Percentiles rank a stretch among this genome's conserved stretches.
phyloP scores from a whole-genome alignment of 2,329 filamentous ascomycete genomes.

The Thelonectria discophora region DNA sequence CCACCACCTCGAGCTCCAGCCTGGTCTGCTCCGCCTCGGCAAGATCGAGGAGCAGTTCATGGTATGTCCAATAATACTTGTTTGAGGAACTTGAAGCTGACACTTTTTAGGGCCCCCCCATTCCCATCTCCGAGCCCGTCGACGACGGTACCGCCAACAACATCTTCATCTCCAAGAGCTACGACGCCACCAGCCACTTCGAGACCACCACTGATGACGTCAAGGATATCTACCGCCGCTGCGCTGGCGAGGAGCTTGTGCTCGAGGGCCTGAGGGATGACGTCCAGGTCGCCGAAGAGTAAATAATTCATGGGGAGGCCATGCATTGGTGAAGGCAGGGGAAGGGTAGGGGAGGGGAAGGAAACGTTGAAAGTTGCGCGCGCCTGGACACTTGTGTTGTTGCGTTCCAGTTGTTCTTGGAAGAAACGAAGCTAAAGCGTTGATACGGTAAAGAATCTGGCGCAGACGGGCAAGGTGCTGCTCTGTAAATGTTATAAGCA shows the following conservation, averaged over 20 bases:
- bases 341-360: too few relatives aligned
- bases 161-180: conserved; percentile 98
- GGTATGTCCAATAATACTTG: conserved; percentile 56
- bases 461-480: conserved; percentile 20
- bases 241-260: conserved; percentile 83
- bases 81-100: conserved; percentile 1
- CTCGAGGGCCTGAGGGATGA: conserved; percentile 88
- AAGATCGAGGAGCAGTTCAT: conserved; percentile 97
- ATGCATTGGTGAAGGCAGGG: too few relatives aligned
- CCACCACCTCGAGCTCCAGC: conserved; percentile 93
- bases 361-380: conserved; percentile 20
- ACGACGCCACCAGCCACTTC: conserved; percentile 97
- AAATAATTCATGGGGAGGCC: too few relatives aligned
- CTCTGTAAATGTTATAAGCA: conserved; percentile 36
- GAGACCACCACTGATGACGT: conserved; percentile 93
- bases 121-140: conserved; percentile 91
- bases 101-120: conserved; percentile 71
- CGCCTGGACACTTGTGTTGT: conserved; percentile 12
- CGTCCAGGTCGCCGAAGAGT: conserved; percentile 76
- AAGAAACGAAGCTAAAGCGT: conserved; percentile 22
- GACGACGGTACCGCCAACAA: conserved; percentile 85
- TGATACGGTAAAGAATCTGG: conserved; percentile 22
- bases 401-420: conserved; percentile 10
- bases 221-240: conserved; percentile 88
- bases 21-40: conserved; percentile 90